Evolutionary conservation across 768 basidiomycete genomes (phyloP).

Genomic region (Chalciporus sphaerocephalus): DNA sequence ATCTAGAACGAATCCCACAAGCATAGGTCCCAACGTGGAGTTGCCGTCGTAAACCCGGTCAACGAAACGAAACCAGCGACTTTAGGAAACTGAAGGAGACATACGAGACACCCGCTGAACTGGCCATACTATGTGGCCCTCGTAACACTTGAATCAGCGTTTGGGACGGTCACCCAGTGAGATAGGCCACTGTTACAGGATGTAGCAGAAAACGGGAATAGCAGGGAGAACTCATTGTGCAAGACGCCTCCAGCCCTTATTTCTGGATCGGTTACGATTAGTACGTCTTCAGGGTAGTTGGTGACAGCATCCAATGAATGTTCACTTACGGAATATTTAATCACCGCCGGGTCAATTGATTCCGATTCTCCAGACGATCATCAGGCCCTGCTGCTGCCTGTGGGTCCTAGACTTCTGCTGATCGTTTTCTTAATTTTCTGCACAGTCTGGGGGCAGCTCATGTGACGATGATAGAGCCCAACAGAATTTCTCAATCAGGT

Average conservation of each 20-base stretch:
- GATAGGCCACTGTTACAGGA: slow-evolving; percentile 2
- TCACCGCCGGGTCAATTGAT: not conserved
- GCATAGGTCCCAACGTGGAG: slow-evolving; percentile 33
- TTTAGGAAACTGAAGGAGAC: not conserved
- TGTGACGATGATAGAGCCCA: not conserved
- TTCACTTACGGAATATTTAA: not conserved
- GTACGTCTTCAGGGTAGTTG: slow-evolving; percentile 24
- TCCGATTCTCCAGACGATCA: not conserved
- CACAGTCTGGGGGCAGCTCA: too few relatives aligned
- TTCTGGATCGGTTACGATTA: slow-evolving; percentile 9
- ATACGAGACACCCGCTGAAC: slow-evolving; percentile 22
- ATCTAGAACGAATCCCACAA: slow-evolving; percentile 35
- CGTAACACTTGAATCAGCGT: slow-evolving; percentile 1
- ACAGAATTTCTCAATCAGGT: not conserved
- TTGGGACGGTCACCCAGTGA: slow-evolving; percentile 4
- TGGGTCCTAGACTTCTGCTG: too few relatives aligned
- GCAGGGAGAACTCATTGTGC: not conserved
- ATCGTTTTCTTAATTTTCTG: too few relatives aligned
- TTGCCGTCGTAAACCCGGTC: not conserved
- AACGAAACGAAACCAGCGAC: not conserved
- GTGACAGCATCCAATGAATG: not conserved
- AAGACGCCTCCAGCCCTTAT: slow-evolving; percentile 11
- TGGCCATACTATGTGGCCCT: slow-evolving; percentile 14
- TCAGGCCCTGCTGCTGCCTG: too few relatives aligned
- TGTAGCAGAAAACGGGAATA: slow-evolving; percentile 7